phyloP scores from a whole-genome alignment of 768 basidiomycete genomes.

The Podaxis sp. region DNA sequence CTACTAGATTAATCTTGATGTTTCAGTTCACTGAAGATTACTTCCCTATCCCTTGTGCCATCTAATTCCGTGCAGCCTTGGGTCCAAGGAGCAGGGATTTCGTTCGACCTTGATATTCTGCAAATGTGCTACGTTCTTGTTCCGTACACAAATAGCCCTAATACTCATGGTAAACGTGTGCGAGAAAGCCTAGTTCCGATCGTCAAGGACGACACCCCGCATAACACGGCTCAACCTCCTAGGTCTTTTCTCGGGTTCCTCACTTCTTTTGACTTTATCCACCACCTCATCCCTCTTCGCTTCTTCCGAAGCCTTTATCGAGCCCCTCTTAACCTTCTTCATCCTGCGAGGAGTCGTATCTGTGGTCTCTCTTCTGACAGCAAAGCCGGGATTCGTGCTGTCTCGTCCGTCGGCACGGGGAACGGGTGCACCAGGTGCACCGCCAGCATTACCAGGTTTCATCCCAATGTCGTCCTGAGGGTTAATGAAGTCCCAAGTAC shows the following conservation, averaged over 20 bases:
- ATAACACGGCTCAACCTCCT: conserved; percentile 1
- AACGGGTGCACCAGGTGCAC: background rate
- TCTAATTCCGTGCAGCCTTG: background rate
- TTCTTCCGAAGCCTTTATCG: background rate
- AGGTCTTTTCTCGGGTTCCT: background rate
- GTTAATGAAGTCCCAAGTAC: background rate
- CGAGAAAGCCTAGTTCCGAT: background rate
- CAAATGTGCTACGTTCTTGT: background rate
- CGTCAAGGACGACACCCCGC: background rate
- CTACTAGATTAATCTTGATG: no score
- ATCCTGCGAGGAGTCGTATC: background rate
- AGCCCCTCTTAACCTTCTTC: background rate
- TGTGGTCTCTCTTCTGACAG: background rate
- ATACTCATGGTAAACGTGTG: background rate
- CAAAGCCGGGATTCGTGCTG: background rate
- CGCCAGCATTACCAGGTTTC: background rate
- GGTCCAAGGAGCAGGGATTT: no score
- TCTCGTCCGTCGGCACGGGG: background rate
- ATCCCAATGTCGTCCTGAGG: background rate
- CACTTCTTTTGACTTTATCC: background rate
- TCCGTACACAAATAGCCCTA: conserved; percentile 13
- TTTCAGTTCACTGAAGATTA: no score
- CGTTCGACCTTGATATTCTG: background rate
- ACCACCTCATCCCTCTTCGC: background rate
- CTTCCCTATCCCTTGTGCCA: background rate